Percentiles rank a stretch among this genome's conserved stretches.
Conservation (phyloP, 2,329 filamentous ascomycete species). For the Pseudogymnoascus sp. region DNA sequence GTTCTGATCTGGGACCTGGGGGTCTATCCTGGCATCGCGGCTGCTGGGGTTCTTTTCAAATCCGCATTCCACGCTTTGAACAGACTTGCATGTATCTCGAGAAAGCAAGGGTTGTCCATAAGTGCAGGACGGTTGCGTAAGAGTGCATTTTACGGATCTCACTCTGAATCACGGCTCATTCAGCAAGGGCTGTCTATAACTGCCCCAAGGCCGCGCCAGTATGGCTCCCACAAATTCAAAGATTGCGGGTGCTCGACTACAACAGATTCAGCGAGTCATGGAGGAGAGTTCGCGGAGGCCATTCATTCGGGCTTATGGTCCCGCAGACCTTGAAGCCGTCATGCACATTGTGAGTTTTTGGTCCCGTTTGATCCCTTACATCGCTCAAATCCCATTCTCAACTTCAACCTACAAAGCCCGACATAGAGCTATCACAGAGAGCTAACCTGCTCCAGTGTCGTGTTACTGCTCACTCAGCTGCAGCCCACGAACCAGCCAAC, state of each 20-base stretch:
- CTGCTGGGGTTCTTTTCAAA: slow-evolving; percentile 2
- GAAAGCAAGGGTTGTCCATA: not conserved
- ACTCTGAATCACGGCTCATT: slow-evolving; percentile 4
- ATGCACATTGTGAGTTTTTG: slow-evolving; percentile 6
- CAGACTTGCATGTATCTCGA: not conserved
- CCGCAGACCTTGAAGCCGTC: not conserved
- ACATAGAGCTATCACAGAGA: not conserved
- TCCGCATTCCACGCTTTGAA: not conserved
- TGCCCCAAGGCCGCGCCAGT: slow-evolving; percentile 6
- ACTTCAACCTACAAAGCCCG: not conserved
- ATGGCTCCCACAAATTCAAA: slow-evolving; percentile 8
- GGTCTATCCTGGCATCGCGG: slow-evolving; percentile 6
- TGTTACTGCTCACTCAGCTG: slow-evolving; percentile 1
- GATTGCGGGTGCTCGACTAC: not conserved
- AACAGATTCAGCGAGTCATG: slow-evolving; percentile 1
- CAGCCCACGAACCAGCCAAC: slow-evolving; percentile 5
- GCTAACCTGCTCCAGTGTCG: slow-evolving; percentile 1
- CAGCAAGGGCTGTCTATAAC: slow-evolving; percentile 4
- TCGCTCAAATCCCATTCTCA: not conserved
- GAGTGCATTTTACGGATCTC: not conserved
- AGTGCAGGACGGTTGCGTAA: slow-evolving; percentile 8
- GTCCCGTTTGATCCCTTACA: not conserved
- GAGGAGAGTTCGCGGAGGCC: slow-evolving; percentile 1
- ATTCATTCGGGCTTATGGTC: slow-evolving; percentile 2
- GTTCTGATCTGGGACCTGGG: not conserved